These are phyloP conservation scores for Hypomontagnella monticulosa DNA, from an alignment of 495 filamentous ascomycete species.

Conservation along the genomic window DNA sequence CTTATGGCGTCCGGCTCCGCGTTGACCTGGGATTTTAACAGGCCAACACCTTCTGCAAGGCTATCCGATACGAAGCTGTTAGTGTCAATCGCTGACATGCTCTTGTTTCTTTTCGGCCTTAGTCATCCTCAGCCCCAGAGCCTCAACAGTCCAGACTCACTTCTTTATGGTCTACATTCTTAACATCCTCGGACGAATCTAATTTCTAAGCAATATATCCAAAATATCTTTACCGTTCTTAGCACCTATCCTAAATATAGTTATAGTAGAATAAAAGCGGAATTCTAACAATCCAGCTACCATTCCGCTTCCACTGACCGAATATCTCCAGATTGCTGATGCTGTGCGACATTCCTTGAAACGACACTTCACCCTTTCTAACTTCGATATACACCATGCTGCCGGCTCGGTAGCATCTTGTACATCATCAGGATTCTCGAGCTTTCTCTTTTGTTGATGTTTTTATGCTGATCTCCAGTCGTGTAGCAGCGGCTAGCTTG, in stretches of 20 bases:
- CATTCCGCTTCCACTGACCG: neutral
- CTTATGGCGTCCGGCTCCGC: conserved; percentile 21
- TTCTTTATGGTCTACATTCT: neutral
- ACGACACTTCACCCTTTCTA: conserved; percentile 16
- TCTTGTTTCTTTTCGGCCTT: neutral
- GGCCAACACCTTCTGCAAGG: conserved; percentile 22
- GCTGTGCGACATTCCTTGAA: conserved; percentile 35
- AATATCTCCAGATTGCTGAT: conserved; percentile 13
- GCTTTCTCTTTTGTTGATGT: conserved; percentile 25
- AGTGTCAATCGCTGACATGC: conserved; percentile 22
- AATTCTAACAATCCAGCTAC: too few relatives aligned
- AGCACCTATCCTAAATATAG: too few relatives aligned
- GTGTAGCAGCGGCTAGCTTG: conserved; percentile 20
- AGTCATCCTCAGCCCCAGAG: conserved; percentile 16
- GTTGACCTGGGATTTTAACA: conserved; percentile 13
- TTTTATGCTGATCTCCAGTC: conserved; percentile 29
- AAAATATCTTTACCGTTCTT: neutral
- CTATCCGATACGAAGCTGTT: conserved; percentile 15
- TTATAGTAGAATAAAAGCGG: too few relatives aligned
- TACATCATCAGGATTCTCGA: conserved; percentile 37
- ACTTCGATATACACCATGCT: conserved; percentile 21
- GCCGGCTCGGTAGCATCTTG: conserved; percentile 29
- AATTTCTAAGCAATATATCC: neutral
- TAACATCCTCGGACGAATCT: neutral
- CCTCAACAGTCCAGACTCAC: conserved; percentile 18